Percentiles rank a stretch among this genome's conserved stretches.
Conservation (phyloP, 345 rosid genomes). For the Trapa incisa region DNA sequence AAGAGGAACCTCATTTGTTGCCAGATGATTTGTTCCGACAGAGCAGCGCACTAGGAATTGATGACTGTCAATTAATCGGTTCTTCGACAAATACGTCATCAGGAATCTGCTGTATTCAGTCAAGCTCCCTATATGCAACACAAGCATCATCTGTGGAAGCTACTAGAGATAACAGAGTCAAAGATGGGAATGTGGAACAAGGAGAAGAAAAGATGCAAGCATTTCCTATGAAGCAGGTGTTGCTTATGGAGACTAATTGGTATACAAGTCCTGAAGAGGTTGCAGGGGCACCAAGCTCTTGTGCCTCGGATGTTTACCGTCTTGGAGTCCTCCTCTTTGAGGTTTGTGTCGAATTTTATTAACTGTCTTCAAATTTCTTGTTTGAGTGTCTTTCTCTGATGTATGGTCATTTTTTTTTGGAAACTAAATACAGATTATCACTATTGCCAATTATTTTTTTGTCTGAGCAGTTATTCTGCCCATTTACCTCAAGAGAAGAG, state of each 20-base stretch:
- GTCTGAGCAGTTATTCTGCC: conserved; percentile 36
- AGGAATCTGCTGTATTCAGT: conserved; percentile 50
- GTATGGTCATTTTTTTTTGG: background rate
- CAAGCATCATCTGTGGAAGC: conserved; percentile 22
- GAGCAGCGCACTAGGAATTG: conserved; percentile 26
- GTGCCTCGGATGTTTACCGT: conserved; percentile 80
- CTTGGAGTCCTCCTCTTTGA: conserved; percentile 88
- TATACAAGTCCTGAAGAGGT: conserved; percentile 84
- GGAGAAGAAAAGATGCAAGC: conserved; percentile 51
- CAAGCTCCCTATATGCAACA: conserved; percentile 29
- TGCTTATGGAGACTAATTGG: conserved; percentile 80
- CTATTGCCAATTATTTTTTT: conserved; percentile 16
- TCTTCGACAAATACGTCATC: conserved; percentile 32
- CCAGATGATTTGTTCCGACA: conserved; percentile 27
- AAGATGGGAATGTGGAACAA: conserved; percentile 26
- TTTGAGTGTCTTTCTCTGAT: background rate
- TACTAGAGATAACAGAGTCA: conserved; percentile 26
- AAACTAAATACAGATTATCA: background rate
- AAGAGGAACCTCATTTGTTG: conserved; percentile 25
- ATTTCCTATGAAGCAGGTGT: conserved; percentile 79
- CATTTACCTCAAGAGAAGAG: conserved; percentile 36
- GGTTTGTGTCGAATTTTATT: conserved; percentile 28
- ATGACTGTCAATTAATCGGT: conserved; percentile 20
- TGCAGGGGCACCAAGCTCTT: conserved; percentile 43
- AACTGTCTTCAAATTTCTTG: background rate